Base-by-base conservation (phyloP, 1,284 basidiomycete species). In the Thelephora terrestris region DNA sequence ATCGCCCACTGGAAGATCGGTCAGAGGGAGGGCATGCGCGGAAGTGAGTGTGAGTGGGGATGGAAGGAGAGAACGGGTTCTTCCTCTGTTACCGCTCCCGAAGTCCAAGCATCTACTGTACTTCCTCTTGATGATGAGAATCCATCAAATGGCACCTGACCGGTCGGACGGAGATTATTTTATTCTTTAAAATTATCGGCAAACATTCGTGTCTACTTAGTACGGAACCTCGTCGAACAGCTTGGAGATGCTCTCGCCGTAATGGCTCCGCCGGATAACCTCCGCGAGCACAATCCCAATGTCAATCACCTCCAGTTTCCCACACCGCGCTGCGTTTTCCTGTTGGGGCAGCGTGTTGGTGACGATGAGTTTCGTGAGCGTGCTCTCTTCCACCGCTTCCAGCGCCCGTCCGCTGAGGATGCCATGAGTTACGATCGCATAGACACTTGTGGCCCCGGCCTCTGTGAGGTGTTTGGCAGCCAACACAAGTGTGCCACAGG, bases 271-370 rank as follows among this genome's bases (percentile, higher is more conserved):
- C 55, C 95, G 73, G 53, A 99, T 97, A 44, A 97, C 95, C 74
- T 99, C 96, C 37, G 92, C 96, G 50, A 99, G 78, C 53, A 99
- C 93, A 48, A 88, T 84, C 45, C 88, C 89, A 60, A 99, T 85
- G 72, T 99, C 94, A 57, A 99, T 87, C 57, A 94, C 90, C 71
- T 97, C 93, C 46, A 99, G 83, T 74, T 96, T 97, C 50, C 67
- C 63, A 67, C 94, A 96, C 53, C 65, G 64, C 43, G 71, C 74
- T 62, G 81, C 75, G 69, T 97, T 95, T 56, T 75, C 81, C 52
- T 71, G 58, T 68, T 99, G 95, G 39, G 96, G 96, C 39, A 99
- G 80, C 62, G 96, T 99, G 71, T 99, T 99, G 58, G 96, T 99
- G 58, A 99, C 93, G 50, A 99, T 91, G 62, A 99, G 71, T 75